Evolutionary conservation across 257 asterid species (phyloP).

Genomic region (Forsythia suspensa): DNA sequence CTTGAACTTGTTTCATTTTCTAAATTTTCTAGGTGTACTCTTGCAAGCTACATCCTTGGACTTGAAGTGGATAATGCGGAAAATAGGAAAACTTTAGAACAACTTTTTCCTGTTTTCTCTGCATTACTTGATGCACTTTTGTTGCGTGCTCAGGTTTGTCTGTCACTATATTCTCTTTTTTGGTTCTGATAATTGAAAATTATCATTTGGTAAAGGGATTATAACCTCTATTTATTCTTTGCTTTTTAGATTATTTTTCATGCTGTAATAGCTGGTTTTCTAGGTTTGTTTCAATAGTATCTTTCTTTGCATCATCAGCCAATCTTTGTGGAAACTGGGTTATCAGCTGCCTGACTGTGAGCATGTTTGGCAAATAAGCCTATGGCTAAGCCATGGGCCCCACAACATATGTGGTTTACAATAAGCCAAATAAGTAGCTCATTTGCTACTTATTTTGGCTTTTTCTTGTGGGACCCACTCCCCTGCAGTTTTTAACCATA

Average conservation of each 20-base stretch:
- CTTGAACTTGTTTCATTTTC: conserved; percentile 22
- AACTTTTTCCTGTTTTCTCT: conserved; percentile 64
- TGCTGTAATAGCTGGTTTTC: neutral
- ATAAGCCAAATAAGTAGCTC: no score
- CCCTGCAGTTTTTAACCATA: no score
- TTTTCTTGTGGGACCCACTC: no score
- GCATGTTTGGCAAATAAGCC: no score
- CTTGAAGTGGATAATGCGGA: conserved; percentile 48
- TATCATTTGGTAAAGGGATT: neutral
- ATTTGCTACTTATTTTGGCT: no score
- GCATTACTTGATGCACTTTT: conserved; percentile 75
- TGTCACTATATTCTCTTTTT: neutral
- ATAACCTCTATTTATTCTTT: neutral
- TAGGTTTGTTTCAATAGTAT: neutral
- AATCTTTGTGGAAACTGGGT: no score
- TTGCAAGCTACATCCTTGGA: conserved; percentile 69
- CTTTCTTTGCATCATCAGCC: neutral
- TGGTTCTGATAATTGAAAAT: neutral
- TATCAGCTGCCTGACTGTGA: no score
- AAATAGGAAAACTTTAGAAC: conserved; percentile 47
- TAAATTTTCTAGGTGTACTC: conserved; percentile 68
- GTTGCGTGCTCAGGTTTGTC: conserved; percentile 72
- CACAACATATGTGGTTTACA: no score
- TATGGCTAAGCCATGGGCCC: no score
- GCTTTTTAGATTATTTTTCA: neutral